Percentiles rank a stretch among this genome's conserved stretches.
Evolutionary conservation across 225 moss, liverwort and hornwort genomes (phyloP).

Genomic region (Sphagnum tenellum): DNA sequence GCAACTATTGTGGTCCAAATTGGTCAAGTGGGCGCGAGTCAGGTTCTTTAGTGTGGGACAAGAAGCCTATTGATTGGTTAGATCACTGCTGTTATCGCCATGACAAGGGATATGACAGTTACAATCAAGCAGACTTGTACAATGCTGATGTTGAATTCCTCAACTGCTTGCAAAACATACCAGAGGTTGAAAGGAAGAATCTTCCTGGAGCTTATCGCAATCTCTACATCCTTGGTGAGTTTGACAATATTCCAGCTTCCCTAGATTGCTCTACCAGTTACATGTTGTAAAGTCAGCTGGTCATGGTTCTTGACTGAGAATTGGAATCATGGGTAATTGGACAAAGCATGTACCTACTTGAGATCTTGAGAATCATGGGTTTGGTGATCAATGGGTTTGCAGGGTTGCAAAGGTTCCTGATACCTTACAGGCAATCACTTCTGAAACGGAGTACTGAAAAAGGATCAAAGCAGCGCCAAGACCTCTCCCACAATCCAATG

Average conservation of each 20-base stretch:
- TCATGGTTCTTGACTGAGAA: neutral
- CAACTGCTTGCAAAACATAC: conserved; percentile 32
- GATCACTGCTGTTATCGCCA: conserved; percentile 80
- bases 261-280: neutral
- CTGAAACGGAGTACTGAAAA: conserved; percentile 22
- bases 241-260: neutral
- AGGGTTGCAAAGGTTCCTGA: conserved; percentile 38
- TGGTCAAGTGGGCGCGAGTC: conserved; percentile 77
- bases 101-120: conserved; percentile 57
- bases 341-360: neutral
- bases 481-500: conserved; percentile 21
- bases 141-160: conserved; percentile 31
- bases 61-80: conserved; percentile 50
- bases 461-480: conserved; percentile 17
- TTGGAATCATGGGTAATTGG: neutral
- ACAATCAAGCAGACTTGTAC: conserved; percentile 24
- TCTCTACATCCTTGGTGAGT: conserved; percentile 30
- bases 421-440: conserved; percentile 30
- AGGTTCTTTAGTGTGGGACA: conserved; percentile 69
- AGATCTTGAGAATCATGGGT: neutral
- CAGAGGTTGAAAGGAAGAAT: conserved; percentile 14
- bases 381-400: neutral
- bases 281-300: too few species aligned
- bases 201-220: conserved; percentile 28
- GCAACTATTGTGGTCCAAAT: conserved; percentile 88